Evolutionary conservation across 148 eudicot species (phyloP).

Genomic region (Nepenthes gracilis): DNA sequence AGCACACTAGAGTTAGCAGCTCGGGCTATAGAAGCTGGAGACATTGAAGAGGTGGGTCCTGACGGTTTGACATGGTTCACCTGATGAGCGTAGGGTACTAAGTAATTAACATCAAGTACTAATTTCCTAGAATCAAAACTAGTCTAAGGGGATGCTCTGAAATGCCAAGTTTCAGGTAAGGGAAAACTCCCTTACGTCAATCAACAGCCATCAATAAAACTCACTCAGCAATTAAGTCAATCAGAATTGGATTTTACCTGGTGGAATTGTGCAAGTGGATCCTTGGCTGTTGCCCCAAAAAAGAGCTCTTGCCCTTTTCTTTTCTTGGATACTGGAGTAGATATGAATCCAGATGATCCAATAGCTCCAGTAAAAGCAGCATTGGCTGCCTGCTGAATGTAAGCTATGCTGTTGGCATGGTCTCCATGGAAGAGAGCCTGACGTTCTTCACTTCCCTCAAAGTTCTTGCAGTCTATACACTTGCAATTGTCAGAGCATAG

Average conservation of each 20-base stretch:
- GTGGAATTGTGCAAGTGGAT: slow-evolving; percentile 41
- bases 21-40: slow-evolving; percentile 39
- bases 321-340: slow-evolving; percentile 69
- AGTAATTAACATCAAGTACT: not conserved
- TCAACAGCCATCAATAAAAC: slow-evolving; percentile 3
- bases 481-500: slow-evolving; percentile 95
- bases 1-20: slow-evolving; percentile 24
- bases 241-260: slow-evolving; percentile 32
- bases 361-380: slow-evolving; percentile 98
- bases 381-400: slow-evolving; percentile 91
- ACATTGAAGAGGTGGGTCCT: slow-evolving; percentile 30
- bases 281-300: slow-evolving; percentile 49
- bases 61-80: slow-evolving; percentile 46
- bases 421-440: slow-evolving; percentile 94
- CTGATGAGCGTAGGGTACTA: slow-evolving; percentile 20
- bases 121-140: not conserved
- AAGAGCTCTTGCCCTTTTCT: slow-evolving; percentile 69
- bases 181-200: slow-evolving; percentile 3
- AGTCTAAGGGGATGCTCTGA: not conserved
- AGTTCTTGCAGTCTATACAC: slow-evolving; percentile 96
- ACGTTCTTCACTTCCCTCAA: slow-evolving; percentile 97
- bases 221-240: not conserved
- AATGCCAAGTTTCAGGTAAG: not conserved
- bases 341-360: slow-evolving; percentile 86
- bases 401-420: slow-evolving; percentile 60